Conservation (phyloP, 1,139 yeast species). For the Casaregolazyma lundiana region DNA sequence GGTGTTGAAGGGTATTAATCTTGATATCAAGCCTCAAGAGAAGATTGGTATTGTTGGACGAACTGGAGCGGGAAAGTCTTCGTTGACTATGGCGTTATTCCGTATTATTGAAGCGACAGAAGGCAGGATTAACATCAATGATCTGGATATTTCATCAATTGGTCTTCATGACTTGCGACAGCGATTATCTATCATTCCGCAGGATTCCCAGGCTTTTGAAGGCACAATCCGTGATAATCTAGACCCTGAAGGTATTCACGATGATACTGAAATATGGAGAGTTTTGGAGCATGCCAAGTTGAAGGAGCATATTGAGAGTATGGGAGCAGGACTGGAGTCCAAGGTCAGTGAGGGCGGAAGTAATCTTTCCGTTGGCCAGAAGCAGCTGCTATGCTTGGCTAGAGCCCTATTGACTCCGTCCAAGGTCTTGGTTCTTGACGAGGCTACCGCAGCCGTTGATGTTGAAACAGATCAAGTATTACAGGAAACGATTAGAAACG, state of each 20-base stretch:
- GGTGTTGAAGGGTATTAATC: constrained; percentile 66
- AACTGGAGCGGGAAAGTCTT: constrained; percentile 96
- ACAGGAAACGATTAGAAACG: constrained; percentile 81
- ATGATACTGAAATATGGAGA: constrained; percentile 79
- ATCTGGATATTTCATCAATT: constrained; percentile 58
- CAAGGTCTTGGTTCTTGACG: constrained; percentile 78
- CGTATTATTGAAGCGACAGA: constrained; percentile 77
- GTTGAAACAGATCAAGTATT: constrained; percentile 87
- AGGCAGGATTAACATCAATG: constrained; percentile 75
- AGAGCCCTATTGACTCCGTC: constrained; percentile 80
- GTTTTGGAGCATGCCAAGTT: constrained; percentile 83
- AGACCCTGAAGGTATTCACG: constrained; percentile 70
- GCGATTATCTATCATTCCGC: constrained; percentile 86
- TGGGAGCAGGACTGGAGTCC: constrained; percentile 65
- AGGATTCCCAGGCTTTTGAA: constrained; percentile 93
- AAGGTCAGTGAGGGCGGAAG: constrained; percentile 76
- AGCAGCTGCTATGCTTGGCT: constrained; percentile 87
- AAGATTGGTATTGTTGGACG: constrained; percentile 93
- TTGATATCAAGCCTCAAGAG: constrained; percentile 69
- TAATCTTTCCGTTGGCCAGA: constrained; percentile 84
- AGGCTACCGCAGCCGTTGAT: constrained; percentile 97
- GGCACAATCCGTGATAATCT: constrained; percentile 85
- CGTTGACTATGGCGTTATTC: constrained; percentile 83
- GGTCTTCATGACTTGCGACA: constrained; percentile 85
- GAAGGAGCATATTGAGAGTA: constrained; percentile 62